Evolutionary conservation across 2,329 filamentous ascomycete species (phyloP), one percentile per base, ranked within the genome.

Genomic region (Paraconiothyrium brasiliense): DNA sequence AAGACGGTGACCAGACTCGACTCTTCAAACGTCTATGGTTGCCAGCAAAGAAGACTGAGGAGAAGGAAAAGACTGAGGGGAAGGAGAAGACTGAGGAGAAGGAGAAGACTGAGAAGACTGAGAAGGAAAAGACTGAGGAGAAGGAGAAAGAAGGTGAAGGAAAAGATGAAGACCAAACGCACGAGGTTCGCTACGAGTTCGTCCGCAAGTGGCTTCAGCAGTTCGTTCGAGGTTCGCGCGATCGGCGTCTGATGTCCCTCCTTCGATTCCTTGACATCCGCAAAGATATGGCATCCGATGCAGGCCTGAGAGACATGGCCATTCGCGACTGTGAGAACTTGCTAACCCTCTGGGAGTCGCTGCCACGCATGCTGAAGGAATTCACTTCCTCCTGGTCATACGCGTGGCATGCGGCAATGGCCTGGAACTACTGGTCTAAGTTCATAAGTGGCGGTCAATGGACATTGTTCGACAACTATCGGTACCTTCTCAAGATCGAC

Each of bases 341-440:
- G n/a, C 54, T 56, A 4, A 47, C 27, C 11, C 41, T 56, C 4
- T 47, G 24, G 54, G 54, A 47, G 27, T 46, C 54, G 5, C 54
- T 56, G 10, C 54, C 54, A 32, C 54, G 41, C 13, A 56, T 56
- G 54, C 32, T 56, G 7, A 47, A 56, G 22, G 54, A 56, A 27
- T 56, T 47, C 27, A 56, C 43, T 2, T 20, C 54, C 4, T 13
- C 54, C 3, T 56, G 54, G 54, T 24, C 44, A 27, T 56, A 41
- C 4, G 22, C 22, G 16, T 56, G 54, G 54, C 54, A 56, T 32
- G 39, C 54, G 54, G 43, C 22, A 4, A 56, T 56, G 5, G 54
- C 54, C 24, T 47, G 54, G 41, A 56, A 56, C 54, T 47, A 47
- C 27, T 56, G 27, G 22, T 10, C 39, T 13, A 32, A 46, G 1